A percentile compares a stretch with the other conserved stretches of the same genome.
These are phyloP conservation scores for Apophysomyces trapeziformis DNA, from an alignment of 371 early-diverging fungal species.

Conservation along the genomic window DNA sequence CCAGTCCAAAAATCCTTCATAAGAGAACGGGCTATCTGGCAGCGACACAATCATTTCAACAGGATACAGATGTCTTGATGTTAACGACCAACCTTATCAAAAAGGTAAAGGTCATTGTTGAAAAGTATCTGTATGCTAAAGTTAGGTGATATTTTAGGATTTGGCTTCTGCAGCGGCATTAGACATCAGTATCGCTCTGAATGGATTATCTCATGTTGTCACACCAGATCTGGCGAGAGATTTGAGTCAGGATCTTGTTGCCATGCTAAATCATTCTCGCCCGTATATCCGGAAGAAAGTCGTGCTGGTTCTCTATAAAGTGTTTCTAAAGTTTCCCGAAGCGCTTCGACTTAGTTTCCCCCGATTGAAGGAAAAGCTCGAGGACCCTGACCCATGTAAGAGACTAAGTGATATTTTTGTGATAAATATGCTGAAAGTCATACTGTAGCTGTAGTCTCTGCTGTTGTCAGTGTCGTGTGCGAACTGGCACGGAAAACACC, in stretches of 20 bases:
- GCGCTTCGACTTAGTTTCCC: conserved; percentile 85
- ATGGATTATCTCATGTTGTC: conserved; percentile 89
- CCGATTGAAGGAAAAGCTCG: conserved; percentile 87
- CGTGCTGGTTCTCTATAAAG: conserved; percentile 84
- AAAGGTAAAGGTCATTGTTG: conserved; percentile 65
- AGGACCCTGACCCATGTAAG: conserved; percentile 90
- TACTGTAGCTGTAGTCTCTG: conserved; percentile 81
- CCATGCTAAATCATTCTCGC: conserved; percentile 88
- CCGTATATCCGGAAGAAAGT: conserved; percentile 94
- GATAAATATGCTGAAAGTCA: neutral
- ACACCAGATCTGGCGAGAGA: conserved; percentile 92
- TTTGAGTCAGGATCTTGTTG: conserved; percentile 84
- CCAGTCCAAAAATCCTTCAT: conserved; percentile 80
- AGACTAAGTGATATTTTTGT: neutral
- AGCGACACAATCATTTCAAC: conserved; percentile 86
- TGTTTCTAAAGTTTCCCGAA: conserved; percentile 90
- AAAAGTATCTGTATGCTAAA: neutral
- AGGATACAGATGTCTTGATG: conserved; percentile 96
- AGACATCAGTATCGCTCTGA: conserved; percentile 90
- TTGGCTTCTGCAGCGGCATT: conserved; percentile 77
- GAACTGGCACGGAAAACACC: conserved; percentile 93
- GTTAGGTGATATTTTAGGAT: conserved; percentile 59
- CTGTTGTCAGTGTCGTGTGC: conserved; percentile 93
- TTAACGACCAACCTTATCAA: conserved; percentile 93
- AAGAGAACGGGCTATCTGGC: conserved; percentile 94